phyloP scores from a whole-genome alignment of 2,329 filamentous ascomycete genomes.

The Trichoderma citrinoviride region DNA sequence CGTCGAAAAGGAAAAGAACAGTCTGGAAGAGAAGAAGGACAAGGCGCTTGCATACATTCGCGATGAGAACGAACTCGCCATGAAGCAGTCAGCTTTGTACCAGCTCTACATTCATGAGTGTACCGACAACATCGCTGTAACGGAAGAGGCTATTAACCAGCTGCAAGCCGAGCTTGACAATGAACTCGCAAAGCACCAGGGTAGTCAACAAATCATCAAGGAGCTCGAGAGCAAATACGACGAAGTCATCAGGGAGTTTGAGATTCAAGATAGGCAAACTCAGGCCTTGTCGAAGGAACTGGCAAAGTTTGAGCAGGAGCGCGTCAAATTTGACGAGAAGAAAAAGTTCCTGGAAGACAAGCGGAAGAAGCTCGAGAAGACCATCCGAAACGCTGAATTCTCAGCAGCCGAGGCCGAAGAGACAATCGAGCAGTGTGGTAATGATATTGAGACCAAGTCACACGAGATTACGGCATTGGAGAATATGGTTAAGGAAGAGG shows the following conservation, averaged over 20 bases:
- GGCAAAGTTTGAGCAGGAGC: slow-evolving; percentile 91
- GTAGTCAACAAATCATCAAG: slow-evolving; percentile 87
- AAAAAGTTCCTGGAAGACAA: slow-evolving; percentile 89
- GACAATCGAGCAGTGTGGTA: slow-evolving; percentile 71
- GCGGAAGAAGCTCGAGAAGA: slow-evolving; percentile 91
- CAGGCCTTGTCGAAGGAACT: slow-evolving; percentile 81
- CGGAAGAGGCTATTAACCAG: slow-evolving; percentile 84
- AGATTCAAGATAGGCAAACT: slow-evolving; percentile 75
- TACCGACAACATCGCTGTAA: slow-evolving; percentile 82
- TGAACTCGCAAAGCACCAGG: slow-evolving; percentile 88
- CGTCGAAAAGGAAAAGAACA: slow-evolving; percentile 94
- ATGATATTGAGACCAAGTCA: slow-evolving; percentile 74
- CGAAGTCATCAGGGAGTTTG: slow-evolving; percentile 77
- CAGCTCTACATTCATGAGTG: slow-evolving; percentile 89
- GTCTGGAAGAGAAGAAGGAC: slow-evolving; percentile 94
- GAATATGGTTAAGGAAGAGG: slow-evolving; percentile 70
- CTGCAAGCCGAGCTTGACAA: slow-evolving; percentile 82
- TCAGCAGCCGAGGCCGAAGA: slow-evolving; percentile 71
- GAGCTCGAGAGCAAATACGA: slow-evolving; percentile 82
- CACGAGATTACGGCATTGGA: slow-evolving; percentile 76
- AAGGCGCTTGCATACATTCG: slow-evolving; percentile 84
- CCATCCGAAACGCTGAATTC: slow-evolving; percentile 72
- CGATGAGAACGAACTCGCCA: slow-evolving; percentile 87
- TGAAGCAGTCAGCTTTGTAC: slow-evolving; percentile 88
- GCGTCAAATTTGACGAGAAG: slow-evolving; percentile 97